Evolutionary conservation across 2,329 filamentous ascomycete genomes (phyloP), one percentile per base, ranked within the genome.

Genomic region (Juglanconis oblonga): DNA sequence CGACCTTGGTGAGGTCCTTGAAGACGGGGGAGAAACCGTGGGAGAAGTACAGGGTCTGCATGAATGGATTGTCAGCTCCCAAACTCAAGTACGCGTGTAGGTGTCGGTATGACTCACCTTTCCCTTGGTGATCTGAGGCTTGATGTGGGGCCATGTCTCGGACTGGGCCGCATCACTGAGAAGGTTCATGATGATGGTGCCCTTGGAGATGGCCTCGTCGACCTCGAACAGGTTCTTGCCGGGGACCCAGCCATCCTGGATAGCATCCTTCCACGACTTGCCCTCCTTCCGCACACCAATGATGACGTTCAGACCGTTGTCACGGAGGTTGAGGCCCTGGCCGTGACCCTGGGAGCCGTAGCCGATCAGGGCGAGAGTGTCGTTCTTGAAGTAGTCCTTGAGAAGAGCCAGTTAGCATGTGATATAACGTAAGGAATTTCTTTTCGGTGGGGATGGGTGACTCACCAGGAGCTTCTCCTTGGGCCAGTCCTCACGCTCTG

Each of bases 11-110:
- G 76, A 95, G 88, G 78, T 97, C 89, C 86, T 97, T 97, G 91
- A 99, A 99, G 80, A 99, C 93, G 76, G 95, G 95, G 66, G 95
- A 98, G 91, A 99, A 99, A 75, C 95, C 95, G 87, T 99, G 95
- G 70, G 95, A 98, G 87, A 99, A 99, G 90, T 99, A 99, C 71
- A 99, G 91, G 64, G 95, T 99, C 94, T 95, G 68, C 53, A 54
- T 6, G 29, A n/a, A n/a, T n/a, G 4, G 17, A 9, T 17, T 29
- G 48, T 53, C 33, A 51, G 29, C 52, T 49, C 47, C 4, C 6
- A 35, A 45, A 44, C 17, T 45, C 24, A 24, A 29, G 17, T 14
- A n/a, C 33, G 14, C 24, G 49, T n/a, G 36, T 56, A 5, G 9
- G 1, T 45, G 36, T 36, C 31, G 50, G 29, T 63, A 53, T 64